Evolutionary conservation across 176 grass and related monocot genomes (phyloP).

Genomic region (Avena atlantica): DNA sequence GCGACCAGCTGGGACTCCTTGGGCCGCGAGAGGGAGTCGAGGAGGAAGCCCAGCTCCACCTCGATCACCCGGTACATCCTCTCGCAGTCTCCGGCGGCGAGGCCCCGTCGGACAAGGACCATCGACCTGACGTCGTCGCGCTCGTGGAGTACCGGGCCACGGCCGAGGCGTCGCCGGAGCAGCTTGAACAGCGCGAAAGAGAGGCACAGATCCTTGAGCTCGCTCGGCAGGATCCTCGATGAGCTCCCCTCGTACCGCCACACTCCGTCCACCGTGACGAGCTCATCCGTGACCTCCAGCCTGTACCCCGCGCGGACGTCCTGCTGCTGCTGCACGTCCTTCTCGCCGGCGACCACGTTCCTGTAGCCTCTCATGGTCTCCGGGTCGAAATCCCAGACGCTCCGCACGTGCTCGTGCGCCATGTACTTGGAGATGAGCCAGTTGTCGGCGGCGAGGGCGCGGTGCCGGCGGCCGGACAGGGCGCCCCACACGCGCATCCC

Average conservation of each 20-base stretch:
- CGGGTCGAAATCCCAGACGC: neutral
- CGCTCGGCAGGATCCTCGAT: neutral
- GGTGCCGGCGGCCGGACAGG: no score
- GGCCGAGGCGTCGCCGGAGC: neutral
- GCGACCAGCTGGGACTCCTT: conserved; percentile 8
- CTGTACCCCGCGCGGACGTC: neutral
- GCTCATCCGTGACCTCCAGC: neutral
- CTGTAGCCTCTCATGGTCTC: neutral
- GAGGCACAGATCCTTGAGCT: conserved; percentile 3
- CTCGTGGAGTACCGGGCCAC: neutral
- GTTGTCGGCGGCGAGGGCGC: no score
- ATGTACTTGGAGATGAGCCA: no score
- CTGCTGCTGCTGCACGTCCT: neutral
- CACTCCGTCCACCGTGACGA: neutral
- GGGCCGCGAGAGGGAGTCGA: conserved; percentile 8
- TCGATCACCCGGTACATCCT: conserved; percentile 26
- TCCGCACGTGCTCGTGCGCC: no score
- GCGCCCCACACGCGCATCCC: no score
- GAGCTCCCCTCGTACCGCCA: neutral
- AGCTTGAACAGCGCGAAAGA: conserved; percentile 38
- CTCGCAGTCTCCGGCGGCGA: neutral
- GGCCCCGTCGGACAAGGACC: neutral
- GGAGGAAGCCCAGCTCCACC: conserved; percentile 32
- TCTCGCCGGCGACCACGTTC: conserved; percentile 9
- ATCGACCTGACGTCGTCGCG: neutral